Base-by-base conservation (phyloP, 768 basidiomycete genomes). In the Zangia roseola region DNA sequence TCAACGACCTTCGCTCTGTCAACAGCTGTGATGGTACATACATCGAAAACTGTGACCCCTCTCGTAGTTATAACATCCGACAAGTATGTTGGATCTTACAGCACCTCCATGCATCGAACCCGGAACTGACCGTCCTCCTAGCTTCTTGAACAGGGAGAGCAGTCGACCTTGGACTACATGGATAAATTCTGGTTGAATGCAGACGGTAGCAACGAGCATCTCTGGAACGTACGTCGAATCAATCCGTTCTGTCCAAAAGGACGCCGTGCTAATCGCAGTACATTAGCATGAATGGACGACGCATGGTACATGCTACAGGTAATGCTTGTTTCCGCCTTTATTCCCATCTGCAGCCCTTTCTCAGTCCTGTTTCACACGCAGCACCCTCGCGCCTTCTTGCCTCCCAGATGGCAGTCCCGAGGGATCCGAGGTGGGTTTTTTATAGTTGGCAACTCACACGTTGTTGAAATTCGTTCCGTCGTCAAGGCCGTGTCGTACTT, bases 211-310 rank as follows among this genome's bases (percentile, higher is more conserved):
- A 80, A 83, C 57, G 83, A 88, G 55, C 64, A 76, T 19, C 81
- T 88, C 58, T 89, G 87, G 87, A 82, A 83, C 74, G 84, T 84
- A 53, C 30, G 77, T 49, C 19, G 16, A 16, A 31, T n/a, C 25
- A 2, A 10, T 30, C 9, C n/a, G 13, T 12, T 19, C 23, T 19
- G 34, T 42, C 10, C 13, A 8, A 26, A 20, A 31, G 19, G 34
- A 42, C 10, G 21, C 9, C 26, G 33, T 17, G 13, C 41, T 61
- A 19, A 52, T 46, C 28, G 6, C 20, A 34, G 37, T 26, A 20
- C 24, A 16, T 5, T 47, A 83, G 80, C 85, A 88, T 53, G 86
- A 88, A 61, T 88, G 86, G 86, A 53, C 69, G 8, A 81, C 74
- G 4, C 86, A 88, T 53, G 86, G 86, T 19, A 88, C 76, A 30